A percentile compares a stretch with the other conserved stretches of the same genome.
These are phyloP conservation scores for Funneliformis caledonium DNA, from an alignment of 371 early-diverging fungal genomes.

Conservation along the genomic window DNA sequence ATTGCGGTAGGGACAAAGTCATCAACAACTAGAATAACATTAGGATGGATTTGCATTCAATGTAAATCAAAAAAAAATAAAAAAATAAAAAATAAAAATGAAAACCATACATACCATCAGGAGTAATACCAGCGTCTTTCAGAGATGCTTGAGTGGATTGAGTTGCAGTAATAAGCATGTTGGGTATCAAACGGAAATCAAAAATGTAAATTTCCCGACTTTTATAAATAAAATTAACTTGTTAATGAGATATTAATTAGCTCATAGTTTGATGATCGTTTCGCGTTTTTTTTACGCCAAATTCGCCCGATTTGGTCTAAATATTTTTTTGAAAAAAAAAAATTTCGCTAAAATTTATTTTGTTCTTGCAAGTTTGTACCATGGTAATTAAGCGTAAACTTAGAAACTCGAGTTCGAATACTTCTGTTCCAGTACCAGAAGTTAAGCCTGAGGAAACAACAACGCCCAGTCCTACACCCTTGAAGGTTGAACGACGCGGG, in stretches of 20 bases:
- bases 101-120: conserved; percentile 3
- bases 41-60: background rate
- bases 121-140: conserved; percentile 9
- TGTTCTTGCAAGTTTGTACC: too few species aligned
- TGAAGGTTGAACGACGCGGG: conserved; percentile 22
- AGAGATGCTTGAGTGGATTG: background rate
- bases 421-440: background rate
- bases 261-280: too few species aligned
- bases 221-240: too few species aligned
- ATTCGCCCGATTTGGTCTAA: too few species aligned
- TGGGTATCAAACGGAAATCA: background rate
- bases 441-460: background rate
- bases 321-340: too few species aligned
- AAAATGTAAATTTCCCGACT: too few species aligned
- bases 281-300: too few species aligned
- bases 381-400: conserved; percentile 27
- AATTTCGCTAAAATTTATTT: too few species aligned
- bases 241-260: too few species aligned
- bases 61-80: background rate
- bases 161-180: conserved; percentile 14
- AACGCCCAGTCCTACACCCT: background rate
- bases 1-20: background rate
- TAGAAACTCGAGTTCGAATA: background rate
- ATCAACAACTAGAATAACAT: conserved; percentile 29
- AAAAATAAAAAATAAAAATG: background rate